Conservation (phyloP, 2,329 filamentous ascomycete genomes). For the Penicillium corylophilum region DNA sequence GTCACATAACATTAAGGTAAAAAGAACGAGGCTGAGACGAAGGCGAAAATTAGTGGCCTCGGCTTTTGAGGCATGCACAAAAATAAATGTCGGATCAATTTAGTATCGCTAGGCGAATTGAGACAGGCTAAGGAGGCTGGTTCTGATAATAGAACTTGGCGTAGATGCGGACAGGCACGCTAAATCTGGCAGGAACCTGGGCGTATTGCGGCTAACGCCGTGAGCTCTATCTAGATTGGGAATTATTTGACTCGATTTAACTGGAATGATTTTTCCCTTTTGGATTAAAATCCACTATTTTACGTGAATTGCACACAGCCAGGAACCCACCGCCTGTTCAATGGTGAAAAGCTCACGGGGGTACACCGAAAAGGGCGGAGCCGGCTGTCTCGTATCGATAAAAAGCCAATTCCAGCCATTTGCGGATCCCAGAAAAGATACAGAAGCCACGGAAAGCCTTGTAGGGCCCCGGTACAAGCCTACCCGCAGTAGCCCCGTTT, state of each 20-base stretch:
- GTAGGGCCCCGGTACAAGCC: neutral
- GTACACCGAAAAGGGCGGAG: slow-evolving; percentile 1
- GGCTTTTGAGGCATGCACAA: slow-evolving; percentile 2
- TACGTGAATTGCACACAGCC: slow-evolving; percentile 1
- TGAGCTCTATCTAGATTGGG: neutral
- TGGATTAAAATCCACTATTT: neutral
- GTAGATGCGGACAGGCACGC: neutral
- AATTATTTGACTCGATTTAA: neutral
- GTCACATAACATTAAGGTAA: neutral
- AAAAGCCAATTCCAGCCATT: neutral
- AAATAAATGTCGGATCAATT: slow-evolving; percentile 1
- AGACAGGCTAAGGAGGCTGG: slow-evolving; percentile 5
- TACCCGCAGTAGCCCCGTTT: neutral
- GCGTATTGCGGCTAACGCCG: neutral
- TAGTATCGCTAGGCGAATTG: slow-evolving; percentile 1
- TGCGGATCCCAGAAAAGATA: neutral
- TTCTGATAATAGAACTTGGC: slow-evolving; percentile 2
- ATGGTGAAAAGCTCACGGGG: neutral
- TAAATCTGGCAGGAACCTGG: neutral
- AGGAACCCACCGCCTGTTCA: slow-evolving; percentile 3
- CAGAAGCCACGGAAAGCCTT: neutral
- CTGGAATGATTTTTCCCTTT: neutral
- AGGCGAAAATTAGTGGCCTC: slow-evolving; percentile 2
- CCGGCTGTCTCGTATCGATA: neutral
- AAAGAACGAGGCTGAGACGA: neutral